Base-by-base conservation (phyloP, 129 eudicot species). In the Helianthus annuus region DNA sequence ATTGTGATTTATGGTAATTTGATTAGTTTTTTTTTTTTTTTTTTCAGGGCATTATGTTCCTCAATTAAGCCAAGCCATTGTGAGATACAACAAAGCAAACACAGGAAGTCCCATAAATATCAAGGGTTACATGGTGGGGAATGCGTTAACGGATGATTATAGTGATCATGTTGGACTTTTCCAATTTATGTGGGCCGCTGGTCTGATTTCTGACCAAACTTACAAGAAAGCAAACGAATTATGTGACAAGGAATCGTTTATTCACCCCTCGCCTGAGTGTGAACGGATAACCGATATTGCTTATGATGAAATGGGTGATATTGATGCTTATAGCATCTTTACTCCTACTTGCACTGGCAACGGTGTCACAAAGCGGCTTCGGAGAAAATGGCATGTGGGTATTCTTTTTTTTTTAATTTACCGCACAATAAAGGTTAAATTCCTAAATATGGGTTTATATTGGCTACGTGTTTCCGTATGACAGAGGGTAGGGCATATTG, bases 71-170 rank as follows among this genome's bases (percentile, higher is more conserved):
- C 97, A 89, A 83, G 96, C 91, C 58, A 87, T 89, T 32, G 91
- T 89, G 49, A 79, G 79, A 70, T 76, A 89, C 79, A 92, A 92
- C 83, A 48, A 46, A 59, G 85, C 45, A 6, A 71, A 68, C 46
- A 12, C 61, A 24, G 77, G 78, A 52, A 81, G 64, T 55, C 66
- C 79, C 70, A 85, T 87, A 71, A 95, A 90, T 74, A 60, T 95
- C 27, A 90, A 84, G 84, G 99, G 97, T 67, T 95, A 86, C 89
- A 88, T 95, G 97, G 99, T 94, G 38, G 99, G 99, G 78, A 94
- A 94, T 81, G 99, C 91, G 39, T 51, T 90, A 38, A 88, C 85
- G 9, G 97, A 94, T 78, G 97, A 90, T 71, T 86, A 67, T 77
- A 80, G 80, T 34, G 99, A 94, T 77, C 92, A 88, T 67, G 69